Conservation (phyloP, 176 grass and related monocot genomes). For the Musa schizocarpa region DNA sequence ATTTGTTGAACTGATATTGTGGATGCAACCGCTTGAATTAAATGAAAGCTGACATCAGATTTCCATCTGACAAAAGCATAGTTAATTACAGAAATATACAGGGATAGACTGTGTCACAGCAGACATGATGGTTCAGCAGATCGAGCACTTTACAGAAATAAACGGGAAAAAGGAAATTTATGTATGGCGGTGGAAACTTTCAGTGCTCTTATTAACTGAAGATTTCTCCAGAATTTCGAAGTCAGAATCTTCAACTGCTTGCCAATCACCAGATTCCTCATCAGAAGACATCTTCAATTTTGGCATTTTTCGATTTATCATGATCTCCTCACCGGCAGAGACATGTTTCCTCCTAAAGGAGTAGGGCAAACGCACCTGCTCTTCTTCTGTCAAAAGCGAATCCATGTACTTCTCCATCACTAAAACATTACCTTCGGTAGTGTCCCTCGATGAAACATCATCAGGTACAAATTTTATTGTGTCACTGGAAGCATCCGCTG, state of each 20-base stretch:
- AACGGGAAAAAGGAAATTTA: not conserved
- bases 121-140: not conserved
- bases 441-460: conserved; percentile 30
- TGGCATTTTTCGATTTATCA: conserved; percentile 24
- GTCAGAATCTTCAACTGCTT: conserved; percentile 64
- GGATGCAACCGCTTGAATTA: not conserved
- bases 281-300: conserved; percentile 28
- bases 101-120: not conserved
- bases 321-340: conserved; percentile 33
- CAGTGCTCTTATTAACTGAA: not conserved
- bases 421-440: conserved; percentile 38
- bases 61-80: conserved; percentile 3
- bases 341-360: conserved; percentile 59
- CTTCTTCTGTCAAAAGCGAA: conserved; percentile 48
- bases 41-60: not conserved
- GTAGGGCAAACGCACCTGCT: conserved; percentile 28
- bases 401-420: conserved; percentile 98
- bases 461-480: conserved; percentile 38
- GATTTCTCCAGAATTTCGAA: conserved; percentile 58
- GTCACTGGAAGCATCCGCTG: conserved; percentile 53
- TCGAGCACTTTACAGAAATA: not conserved
- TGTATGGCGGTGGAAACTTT: not conserved
- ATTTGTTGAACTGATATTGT: not conserved
- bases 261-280: conserved; percentile 56
- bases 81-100: conserved; percentile 15